These are phyloP conservation scores for Xylariaceae sp. DNA, from an alignment of 2,329 filamentous ascomycete genomes.

Conservation along the genomic window DNA sequence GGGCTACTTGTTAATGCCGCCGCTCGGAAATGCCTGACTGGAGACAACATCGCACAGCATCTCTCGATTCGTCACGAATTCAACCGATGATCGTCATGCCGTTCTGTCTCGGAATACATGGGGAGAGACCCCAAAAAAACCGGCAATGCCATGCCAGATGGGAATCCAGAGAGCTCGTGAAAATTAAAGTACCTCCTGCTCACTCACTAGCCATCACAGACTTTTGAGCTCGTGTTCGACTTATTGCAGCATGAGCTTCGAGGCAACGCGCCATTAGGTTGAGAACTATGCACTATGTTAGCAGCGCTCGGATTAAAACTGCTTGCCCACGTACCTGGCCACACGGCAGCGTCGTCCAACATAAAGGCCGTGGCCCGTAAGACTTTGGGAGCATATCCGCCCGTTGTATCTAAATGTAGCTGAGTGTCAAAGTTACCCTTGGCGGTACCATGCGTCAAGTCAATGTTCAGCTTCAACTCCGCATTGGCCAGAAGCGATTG, in stretches of 20 bases:
- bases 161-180: background rate
- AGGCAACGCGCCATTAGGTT: constrained; percentile 52
- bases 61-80: background rate
- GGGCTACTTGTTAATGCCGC: no score
- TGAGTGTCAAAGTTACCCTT: constrained; percentile 47
- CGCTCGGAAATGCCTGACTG: background rate
- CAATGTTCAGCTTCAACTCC: constrained; percentile 70
- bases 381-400: constrained; percentile 79
- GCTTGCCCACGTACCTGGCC: constrained; percentile 64
- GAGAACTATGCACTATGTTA: constrained; percentile 36
- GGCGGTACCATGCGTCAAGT: constrained; percentile 43
- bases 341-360: constrained; percentile 83
- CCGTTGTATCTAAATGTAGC: constrained; percentile 55
- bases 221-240: constrained; percentile 48
- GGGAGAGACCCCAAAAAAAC: background rate
- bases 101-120: background rate
- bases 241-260: constrained; percentile 49
- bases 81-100: background rate
- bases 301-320: constrained; percentile 2
- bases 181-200: constrained; percentile 3
- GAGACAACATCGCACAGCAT: background rate
- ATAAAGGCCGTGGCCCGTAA: constrained; percentile 79
- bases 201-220: constrained; percentile 42
- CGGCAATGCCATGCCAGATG: background rate
- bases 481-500: constrained; percentile 70